phyloP scores from a whole-genome alignment of 805 yeast genomes.

The Isabelozyma rhagii region DNA sequence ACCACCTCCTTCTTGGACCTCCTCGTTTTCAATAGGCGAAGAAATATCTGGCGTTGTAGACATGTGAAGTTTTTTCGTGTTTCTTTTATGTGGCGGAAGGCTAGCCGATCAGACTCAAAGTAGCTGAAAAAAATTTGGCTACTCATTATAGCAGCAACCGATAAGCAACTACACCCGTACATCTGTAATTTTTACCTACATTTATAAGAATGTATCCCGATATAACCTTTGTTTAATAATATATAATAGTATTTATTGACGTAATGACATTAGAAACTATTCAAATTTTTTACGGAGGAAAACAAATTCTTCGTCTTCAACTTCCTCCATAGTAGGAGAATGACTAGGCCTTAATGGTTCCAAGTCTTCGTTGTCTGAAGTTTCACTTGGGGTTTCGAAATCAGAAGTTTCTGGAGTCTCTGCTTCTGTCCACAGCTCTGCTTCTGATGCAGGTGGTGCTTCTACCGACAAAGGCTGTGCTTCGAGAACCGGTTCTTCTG shows the following conservation, averaged over 20 bases:
- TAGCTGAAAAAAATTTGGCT: background rate
- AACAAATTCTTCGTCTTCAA: conserved; percentile 30
- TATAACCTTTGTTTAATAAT: too few species aligned
- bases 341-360: background rate
- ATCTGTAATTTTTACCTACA: too few species aligned
- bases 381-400: conserved; percentile 1
- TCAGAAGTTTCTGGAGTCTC: conserved; percentile 1
- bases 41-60: conserved; percentile 3
- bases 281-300: conserved; percentile 12
- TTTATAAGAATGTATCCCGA: too few species aligned
- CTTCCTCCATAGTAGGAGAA: conserved; percentile 21
- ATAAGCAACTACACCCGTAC: too few species aligned
- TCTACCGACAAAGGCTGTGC: too few species aligned
- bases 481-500: too few species aligned
- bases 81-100: background rate
- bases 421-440: background rate
- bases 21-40: conserved; percentile 1
- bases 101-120: background rate
- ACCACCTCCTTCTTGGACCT: conserved; percentile 32
- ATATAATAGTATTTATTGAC: too few species aligned
- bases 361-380: background rate
- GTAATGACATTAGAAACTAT: background rate
- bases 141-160: too few species aligned
- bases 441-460: background rate
- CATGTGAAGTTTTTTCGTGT: background rate